Base-by-base conservation (phyloP, 192 early-diverging fungal genomes). In the Backusella circina region DNA sequence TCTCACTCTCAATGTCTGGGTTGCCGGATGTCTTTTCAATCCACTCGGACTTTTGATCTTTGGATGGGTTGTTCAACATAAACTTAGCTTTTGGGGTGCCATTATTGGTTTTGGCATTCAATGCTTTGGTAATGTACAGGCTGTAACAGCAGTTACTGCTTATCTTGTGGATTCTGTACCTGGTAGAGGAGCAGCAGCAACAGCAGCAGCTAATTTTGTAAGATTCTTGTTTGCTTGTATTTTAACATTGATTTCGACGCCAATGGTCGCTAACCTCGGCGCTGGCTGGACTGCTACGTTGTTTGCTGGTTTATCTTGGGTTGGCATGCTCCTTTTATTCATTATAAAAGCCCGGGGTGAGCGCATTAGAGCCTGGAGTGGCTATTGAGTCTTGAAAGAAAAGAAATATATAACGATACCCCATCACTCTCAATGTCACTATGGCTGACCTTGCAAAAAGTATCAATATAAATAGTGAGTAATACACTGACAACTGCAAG, bases 121-220 rank as follows among this genome's bases (percentile, higher is more conserved):
- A n/a, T 78, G 79, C 39, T 85, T 85, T 77, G 84, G 84, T 13
- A 82, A 80, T 74, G 72, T 73, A 23, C 85, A 84, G 31, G 79
- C 82, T 3, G 44, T 82, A 6, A 54, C 82, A 21, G 71, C 79
- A 3, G 75, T 78, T 12, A 47, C 82, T 1, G 82, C 80, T 2
- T 86, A 86, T 21, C 37, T 84, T 12, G 85, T 86, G 36, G 83
- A 86, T 77, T 75, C 79, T 0, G 77, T 84, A 26, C 85, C 85
- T 4, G 85, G 82, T 32, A 74, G 77, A 33, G 83, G 85, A 3
- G 81, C 85, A 5, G 79, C 80, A 12, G 78, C 74, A 23, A 82
- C 82, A 2, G 85, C 85, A 0, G 85, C 79, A 1, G 80, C 73
- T 21, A 86, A 84, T 65, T 81, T 86, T 68, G 67, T 81, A 66